Percentiles rank a stretch among this genome's conserved stretches.
phyloP scores from a whole-genome alignment of 805 yeast species.

The Schwanniomyces pseudopolymorphus region DNA sequence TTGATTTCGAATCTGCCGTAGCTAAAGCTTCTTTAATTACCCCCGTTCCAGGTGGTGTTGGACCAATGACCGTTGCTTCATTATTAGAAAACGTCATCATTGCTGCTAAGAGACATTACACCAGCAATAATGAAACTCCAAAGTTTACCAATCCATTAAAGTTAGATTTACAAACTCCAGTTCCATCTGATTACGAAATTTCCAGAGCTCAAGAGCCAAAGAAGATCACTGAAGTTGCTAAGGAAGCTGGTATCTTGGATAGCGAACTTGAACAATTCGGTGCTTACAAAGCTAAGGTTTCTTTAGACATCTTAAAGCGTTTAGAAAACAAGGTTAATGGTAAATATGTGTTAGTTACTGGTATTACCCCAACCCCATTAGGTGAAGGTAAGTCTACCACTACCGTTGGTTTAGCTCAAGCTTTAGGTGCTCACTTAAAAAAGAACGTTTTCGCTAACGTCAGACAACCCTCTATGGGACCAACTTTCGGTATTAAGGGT shows the following conservation, averaged over 20 bases:
- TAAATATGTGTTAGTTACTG: conserved; percentile 73
- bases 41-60: conserved; percentile 93
- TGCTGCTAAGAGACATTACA: conserved; percentile 59
- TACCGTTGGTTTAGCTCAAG: conserved; percentile 80
- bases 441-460: conserved; percentile 75
- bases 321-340: conserved; percentile 61
- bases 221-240: conserved; percentile 64
- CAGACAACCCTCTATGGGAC: conserved; percentile 88
- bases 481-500: conserved; percentile 85
- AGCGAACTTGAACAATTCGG: conserved; percentile 76
- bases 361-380: conserved; percentile 82
- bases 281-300: conserved; percentile 73
- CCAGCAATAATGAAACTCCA: conserved; percentile 41
- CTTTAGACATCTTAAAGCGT: conserved; percentile 61
- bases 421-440: conserved; percentile 72
- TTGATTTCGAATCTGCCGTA: conserved; percentile 57
- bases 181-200: conserved; percentile 78
- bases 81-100: conserved; percentile 67
- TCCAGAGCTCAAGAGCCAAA: conserved; percentile 76
- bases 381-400: conserved; percentile 89
- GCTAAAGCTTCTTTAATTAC: conserved; percentile 63
- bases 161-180: conserved; percentile 59
- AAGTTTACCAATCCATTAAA: conserved; percentile 54
- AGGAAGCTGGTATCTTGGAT: conserved; percentile 65
- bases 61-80: conserved; percentile 90